These are phyloP conservation scores for Talaromyces sp. DNA, from an alignment of 2,329 filamentous ascomycete species.

Conservation along the genomic window DNA sequence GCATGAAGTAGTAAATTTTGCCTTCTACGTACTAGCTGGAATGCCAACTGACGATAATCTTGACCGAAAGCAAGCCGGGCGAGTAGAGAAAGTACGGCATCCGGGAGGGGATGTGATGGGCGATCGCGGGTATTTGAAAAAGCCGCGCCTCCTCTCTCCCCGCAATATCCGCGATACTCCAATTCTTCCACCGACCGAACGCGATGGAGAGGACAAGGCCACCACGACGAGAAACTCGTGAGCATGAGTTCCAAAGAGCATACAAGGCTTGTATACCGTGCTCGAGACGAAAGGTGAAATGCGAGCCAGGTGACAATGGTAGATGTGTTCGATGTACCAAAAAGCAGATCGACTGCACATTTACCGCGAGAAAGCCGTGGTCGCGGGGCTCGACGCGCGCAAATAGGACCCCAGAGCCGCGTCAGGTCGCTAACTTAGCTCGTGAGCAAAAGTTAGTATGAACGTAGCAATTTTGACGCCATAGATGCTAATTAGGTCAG, in stretches of 20 bases:
- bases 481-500: too few relatives aligned
- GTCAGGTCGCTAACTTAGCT: too few relatives aligned
- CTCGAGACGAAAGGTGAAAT: slow-evolving; percentile 50
- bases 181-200: not conserved
- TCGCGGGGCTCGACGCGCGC: slow-evolving; percentile 15
- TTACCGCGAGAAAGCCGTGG: slow-evolving; percentile 33
- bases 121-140: too few relatives aligned
- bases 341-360: slow-evolving; percentile 48
- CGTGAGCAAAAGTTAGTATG: too few relatives aligned
- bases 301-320: slow-evolving; percentile 43
- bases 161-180: not conserved
- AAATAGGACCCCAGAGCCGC: not conserved
- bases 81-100: too few relatives aligned
- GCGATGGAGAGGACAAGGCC: slow-evolving; percentile 10
- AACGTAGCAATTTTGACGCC: too few relatives aligned
- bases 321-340: slow-evolving; percentile 42
- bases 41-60: too few relatives aligned
- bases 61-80: too few relatives aligned
- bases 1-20: too few relatives aligned
- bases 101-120: too few relatives aligned
- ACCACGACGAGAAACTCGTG: slow-evolving; percentile 15
- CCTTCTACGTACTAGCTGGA: too few relatives aligned
- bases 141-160: too few relatives aligned
- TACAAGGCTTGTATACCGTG: slow-evolving; percentile 54
- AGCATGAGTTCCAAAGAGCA: slow-evolving; percentile 46